Evolutionary conservation across 352 stramenopile species (phyloP).

Genomic region (Globisporangium sylvaticum): DNA sequence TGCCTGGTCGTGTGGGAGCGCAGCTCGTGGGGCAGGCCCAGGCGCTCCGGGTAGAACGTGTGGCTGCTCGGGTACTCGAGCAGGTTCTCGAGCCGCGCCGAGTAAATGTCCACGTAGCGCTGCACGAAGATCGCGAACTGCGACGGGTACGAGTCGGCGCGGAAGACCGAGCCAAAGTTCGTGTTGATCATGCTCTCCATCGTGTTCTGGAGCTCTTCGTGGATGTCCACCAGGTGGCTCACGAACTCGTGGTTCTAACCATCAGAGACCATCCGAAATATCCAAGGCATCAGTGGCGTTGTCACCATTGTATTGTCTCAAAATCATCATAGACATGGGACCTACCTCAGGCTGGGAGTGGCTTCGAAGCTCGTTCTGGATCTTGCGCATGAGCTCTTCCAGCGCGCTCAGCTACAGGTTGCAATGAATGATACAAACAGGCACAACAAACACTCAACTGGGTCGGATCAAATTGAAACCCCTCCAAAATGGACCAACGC

Average conservation of each 20-base stretch:
- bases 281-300: no score
- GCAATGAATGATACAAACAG: background rate
- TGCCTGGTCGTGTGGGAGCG: background rate
- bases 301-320: no score
- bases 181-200: constrained; percentile 83
- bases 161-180: constrained; percentile 88
- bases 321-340: no score
- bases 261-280: no score
- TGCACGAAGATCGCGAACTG: constrained; percentile 86
- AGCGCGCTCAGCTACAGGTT: constrained; percentile 42
- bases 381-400: constrained; percentile 60
- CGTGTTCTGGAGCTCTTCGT: constrained; percentile 52
- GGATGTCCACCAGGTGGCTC: constrained; percentile 52
- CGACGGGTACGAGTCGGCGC: constrained; percentile 75
- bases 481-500: background rate
- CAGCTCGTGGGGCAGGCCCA: constrained; percentile 56
- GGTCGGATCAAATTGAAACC: background rate
- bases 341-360: constrained; percentile 32
- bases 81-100: constrained; percentile 77
- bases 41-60: constrained; percentile 81
- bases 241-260: constrained; percentile 66
- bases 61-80: constrained; percentile 78
- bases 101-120: constrained; percentile 88
- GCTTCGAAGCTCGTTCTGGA: constrained; percentile 51
- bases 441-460: background rate